A percentile compares a stretch with the other conserved stretches of the same genome.
Evolutionary conservation across 129 eudicot species (phyloP).

Genomic region (Heracleum sosnowskyi): DNA sequence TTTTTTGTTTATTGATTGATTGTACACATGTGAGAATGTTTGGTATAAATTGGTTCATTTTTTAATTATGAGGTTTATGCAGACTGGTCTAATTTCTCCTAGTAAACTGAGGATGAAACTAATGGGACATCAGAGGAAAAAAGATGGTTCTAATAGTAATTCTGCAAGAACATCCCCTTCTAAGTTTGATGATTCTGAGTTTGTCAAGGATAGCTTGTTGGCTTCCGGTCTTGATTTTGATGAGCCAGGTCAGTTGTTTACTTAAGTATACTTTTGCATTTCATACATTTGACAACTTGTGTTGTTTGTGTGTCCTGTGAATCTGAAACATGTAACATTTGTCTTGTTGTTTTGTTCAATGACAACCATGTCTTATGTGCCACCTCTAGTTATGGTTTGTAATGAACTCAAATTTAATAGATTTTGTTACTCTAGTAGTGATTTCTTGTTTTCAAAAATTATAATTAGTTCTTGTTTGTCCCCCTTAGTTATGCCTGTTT

Average conservation of each 20-base stretch:
- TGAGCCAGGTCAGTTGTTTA: conserved; percentile 48
- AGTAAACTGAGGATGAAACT: conserved; percentile 92
- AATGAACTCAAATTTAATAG: neutral
- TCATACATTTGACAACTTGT: neutral
- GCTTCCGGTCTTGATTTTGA: conserved; percentile 40
- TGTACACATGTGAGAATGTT: neutral
- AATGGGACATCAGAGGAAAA: conserved; percentile 55
- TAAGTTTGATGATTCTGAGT: conserved; percentile 67
- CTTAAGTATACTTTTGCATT: neutral
- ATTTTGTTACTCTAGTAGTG: neutral
- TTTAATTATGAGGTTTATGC: conserved; percentile 11
- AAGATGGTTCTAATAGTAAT: conserved; percentile 67
- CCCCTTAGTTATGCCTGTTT: neutral
- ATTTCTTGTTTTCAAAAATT: neutral
- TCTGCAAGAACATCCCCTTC: conserved; percentile 97
- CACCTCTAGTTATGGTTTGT: neutral
- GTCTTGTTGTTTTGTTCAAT: neutral
- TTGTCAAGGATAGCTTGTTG: conserved; percentile 65
- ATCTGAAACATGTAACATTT: neutral
- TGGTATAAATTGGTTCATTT: neutral
- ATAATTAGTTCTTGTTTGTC: neutral
- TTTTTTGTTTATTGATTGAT: neutral
- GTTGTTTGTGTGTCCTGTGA: neutral
- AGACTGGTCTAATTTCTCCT: conserved; percentile 92
- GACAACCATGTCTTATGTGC: neutral